Evolutionary conservation across 495 filamentous ascomycete species (phyloP).

Genomic region (Elasticomyces elasticus): DNA sequence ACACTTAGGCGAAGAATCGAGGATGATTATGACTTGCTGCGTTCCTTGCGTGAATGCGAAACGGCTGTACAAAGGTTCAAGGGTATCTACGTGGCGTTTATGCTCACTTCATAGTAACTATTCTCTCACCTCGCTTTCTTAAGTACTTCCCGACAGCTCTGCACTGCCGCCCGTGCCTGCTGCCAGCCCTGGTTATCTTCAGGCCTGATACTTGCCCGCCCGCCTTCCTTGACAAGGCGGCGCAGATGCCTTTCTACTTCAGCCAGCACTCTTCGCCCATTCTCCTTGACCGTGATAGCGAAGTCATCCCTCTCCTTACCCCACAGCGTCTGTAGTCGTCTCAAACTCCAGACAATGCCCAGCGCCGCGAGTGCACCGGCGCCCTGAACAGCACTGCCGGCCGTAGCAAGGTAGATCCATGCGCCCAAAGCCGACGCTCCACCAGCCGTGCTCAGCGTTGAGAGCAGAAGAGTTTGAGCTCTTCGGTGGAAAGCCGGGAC

Average conservation of each 20-base stretch:
- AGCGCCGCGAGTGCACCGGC: conserved; percentile 69
- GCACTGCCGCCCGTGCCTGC: conserved; percentile 32
- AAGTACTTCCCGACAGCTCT: conserved; percentile 45
- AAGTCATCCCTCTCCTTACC: conserved; percentile 58
- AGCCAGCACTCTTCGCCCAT: conserved; percentile 62
- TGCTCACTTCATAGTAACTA: background rate
- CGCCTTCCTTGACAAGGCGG: conserved; percentile 43
- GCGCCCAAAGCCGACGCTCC: conserved; percentile 54
- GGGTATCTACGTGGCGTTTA: background rate
- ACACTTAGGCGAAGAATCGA: background rate
- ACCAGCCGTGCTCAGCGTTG: conserved; percentile 57
- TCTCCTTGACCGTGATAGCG: conserved; percentile 68
- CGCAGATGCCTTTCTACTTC: conserved; percentile 57
- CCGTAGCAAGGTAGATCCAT: conserved; percentile 56
- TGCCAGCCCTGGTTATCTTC: conserved; percentile 34
- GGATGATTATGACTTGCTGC: background rate
- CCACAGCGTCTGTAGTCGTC: conserved; percentile 72
- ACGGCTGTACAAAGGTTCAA: background rate
- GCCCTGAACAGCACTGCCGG: conserved; percentile 54
- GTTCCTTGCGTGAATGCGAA: background rate
- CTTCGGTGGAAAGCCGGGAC: conserved; percentile 69
- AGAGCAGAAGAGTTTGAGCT: conserved; percentile 66
- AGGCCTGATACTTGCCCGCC: conserved; percentile 27
- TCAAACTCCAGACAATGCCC: conserved; percentile 61
- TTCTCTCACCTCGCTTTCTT: conserved; percentile 23